A percentile compares a stretch with the other conserved stretches of the same genome.
Evolutionary conservation across 177 flowering plant species (phyloP).

Genomic region (Vitis hybrid): DNA sequence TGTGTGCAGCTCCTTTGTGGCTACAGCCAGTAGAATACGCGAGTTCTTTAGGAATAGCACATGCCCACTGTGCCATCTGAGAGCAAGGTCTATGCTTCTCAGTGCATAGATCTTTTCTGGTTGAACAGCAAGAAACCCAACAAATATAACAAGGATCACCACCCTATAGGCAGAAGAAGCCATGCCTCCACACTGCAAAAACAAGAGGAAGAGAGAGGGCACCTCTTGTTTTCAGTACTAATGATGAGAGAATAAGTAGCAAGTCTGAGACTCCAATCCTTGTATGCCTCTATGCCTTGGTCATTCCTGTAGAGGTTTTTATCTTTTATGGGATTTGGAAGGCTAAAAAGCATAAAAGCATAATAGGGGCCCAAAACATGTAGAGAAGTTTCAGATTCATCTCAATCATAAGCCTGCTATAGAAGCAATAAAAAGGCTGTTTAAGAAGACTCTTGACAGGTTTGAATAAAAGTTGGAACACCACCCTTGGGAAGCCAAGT

Average conservation of each 20-base stretch:
- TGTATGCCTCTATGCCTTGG: not conserved
- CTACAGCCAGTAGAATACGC: conserved; percentile 19
- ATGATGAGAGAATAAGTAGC: conserved; percentile 13
- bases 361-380: conserved; percentile 31
- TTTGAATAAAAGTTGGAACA: conserved; percentile 62
- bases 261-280: conserved; percentile 15
- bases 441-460: conserved; percentile 61
- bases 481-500: conserved; percentile 62
- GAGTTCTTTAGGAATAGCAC: conserved; percentile 6
- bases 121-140: conserved; percentile 34
- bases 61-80: conserved; percentile 33
- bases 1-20: conserved; percentile 23
- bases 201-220: conserved; percentile 9
- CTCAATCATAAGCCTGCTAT: conserved; percentile 66
- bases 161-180: conserved; percentile 24
- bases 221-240: conserved; percentile 16
- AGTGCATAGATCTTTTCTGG: conserved; percentile 36
- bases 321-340: conserved; percentile 40
- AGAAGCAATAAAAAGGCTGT: conserved; percentile 53
- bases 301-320: conserved; percentile 22
- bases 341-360: conserved; percentile 35
- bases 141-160: conserved; percentile 27
- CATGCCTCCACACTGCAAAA: conserved; percentile 27
- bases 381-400: conserved; percentile 43
- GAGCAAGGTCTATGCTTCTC: conserved; percentile 35